phyloP scores from a whole-genome alignment of 2,329 filamentous ascomycete genomes.

The Colletotrichum theobromicola region DNA sequence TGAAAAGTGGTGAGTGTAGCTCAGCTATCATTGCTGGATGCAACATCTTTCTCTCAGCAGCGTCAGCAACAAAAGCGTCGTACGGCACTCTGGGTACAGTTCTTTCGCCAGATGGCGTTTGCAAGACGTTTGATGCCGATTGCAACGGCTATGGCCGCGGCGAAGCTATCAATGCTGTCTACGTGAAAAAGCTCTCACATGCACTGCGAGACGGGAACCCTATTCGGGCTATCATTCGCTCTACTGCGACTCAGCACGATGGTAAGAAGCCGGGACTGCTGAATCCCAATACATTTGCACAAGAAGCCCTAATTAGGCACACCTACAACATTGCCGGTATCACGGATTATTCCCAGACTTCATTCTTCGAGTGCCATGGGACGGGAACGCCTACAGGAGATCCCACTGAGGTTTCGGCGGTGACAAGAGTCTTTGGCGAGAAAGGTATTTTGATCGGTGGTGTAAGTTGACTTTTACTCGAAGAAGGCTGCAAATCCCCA shows the following conservation, averaged over 20 bases:
- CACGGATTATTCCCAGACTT: conserved; percentile 26
- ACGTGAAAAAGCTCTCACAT: conserved; percentile 44
- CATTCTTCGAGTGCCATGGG: conserved; percentile 45
- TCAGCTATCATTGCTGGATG: conserved; percentile 35
- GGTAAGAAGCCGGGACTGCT: conserved; percentile 41
- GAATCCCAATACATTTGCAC: conserved; percentile 34
- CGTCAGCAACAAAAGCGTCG: conserved; percentile 11
- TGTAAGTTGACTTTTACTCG: conserved; percentile 21
- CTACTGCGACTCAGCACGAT: conserved; percentile 35
- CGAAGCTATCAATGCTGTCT: conserved; percentile 42
- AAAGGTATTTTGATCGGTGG: conserved; percentile 29
- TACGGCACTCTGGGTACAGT: conserved; percentile 27
- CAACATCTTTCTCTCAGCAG: conserved; percentile 32
- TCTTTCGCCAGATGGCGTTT: conserved; percentile 28
- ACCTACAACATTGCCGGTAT: conserved; percentile 27
- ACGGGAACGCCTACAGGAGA: conserved; percentile 51
- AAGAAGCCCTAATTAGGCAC: conserved; percentile 29
- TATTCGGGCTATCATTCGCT: conserved; percentile 32
- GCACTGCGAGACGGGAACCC: conserved; percentile 45
- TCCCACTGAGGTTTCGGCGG: conserved; percentile 40
- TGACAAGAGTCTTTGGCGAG: conserved; percentile 34
- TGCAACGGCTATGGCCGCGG: conserved; percentile 47
- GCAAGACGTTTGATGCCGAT: conserved; percentile 38
- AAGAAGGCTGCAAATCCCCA: neutral
- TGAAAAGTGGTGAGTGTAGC: conserved; percentile 29